Evolutionary conservation across 176 grass and related monocot species (phyloP), one percentile per base, ranked within the genome.

Genomic region (Eragrostis nindensis): DNA sequence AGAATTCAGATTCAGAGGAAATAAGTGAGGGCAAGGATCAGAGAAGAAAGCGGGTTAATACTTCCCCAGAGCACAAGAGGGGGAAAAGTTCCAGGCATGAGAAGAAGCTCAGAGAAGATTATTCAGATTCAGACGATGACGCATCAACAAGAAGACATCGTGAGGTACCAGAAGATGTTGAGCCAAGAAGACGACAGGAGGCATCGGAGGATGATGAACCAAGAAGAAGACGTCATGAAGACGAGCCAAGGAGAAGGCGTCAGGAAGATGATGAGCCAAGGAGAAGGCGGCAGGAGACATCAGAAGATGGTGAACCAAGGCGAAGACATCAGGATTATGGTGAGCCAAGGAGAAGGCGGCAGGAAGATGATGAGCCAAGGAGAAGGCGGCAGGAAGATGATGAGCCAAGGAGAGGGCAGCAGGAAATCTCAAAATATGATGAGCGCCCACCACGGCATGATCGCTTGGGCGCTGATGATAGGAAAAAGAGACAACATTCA

Each of bases 1-100:
- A 81, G 22, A 70, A 68, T 73, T 95, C 87, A 30, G 90, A 87
- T 81, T 97, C 80, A 68, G 90, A 89, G 52, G 85, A 84, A 54
- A 63, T 62, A 62, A 88, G 82, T 85, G 86, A 86, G 67, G 76
- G 12, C 41, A 80, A 83, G 62, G 73, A 85, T 42, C 86, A 87
- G 68, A 71, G 62, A 84, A 91, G 68, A 82, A 89, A 91, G 55
- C 79, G 42, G 57, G 40, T 42, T 71, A 45, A 63, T 71, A 50
- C 64, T 77, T 70, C 47, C 30, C 46, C 41, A 57, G 69, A 67
- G 3, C 62, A 16, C 65, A 89, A 76, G 74, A 88, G 71, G 72
- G 85, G 76, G 49, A 91, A 65, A 63, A 81, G 46, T 59, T 93
- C 75, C 69, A 97, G 83, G 56, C 74, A 82, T 80, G 76, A 84